phyloP scores from a whole-genome alignment of 139 green algal species.

The Chlorella sp. region DNA sequence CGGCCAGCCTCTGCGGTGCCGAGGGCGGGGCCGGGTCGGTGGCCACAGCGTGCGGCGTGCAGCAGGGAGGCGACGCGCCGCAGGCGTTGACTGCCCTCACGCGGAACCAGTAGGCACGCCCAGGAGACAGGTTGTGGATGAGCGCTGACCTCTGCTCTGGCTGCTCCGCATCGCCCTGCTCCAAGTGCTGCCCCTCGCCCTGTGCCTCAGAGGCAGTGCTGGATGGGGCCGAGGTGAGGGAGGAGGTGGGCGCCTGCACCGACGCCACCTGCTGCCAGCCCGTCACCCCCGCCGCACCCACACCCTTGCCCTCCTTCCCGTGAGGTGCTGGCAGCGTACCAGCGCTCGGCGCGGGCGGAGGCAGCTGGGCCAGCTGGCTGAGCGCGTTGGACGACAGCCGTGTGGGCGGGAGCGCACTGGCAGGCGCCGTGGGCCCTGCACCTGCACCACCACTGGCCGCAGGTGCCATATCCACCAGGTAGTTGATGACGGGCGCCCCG shows the following conservation, averaged over 20 bases:
- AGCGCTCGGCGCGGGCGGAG: too few species aligned
- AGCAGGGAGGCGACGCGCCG: conserved; percentile 31
- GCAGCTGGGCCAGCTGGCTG: too few species aligned
- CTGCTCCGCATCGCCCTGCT: too few species aligned
- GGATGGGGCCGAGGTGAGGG: too few species aligned
- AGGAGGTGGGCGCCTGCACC: too few species aligned
- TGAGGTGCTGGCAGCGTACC: neutral
- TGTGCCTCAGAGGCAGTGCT: too few species aligned
- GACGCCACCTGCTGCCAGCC: neutral
- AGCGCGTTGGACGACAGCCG: too few species aligned
- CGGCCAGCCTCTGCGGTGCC: conserved; percentile 15
- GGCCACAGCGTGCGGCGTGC: conserved; percentile 2
- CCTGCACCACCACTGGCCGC: neutral
- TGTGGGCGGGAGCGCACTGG: neutral
- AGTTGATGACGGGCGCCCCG: conserved; percentile 37
- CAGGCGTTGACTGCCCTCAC: conserved; percentile 40
- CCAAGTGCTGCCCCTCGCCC: too few species aligned
- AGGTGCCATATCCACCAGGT: conserved; percentile 42
- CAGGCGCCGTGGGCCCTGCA: neutral
- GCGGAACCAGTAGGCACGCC: conserved; percentile 35
- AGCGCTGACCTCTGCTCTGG: too few species aligned
- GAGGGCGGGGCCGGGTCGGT: conserved; percentile 43
- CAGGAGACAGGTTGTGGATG: conserved; percentile 27
- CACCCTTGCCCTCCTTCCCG: too few species aligned
- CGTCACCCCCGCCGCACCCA: neutral